Conservation (phyloP, 768 basidiomycete genomes). For the Cystobasidium onofrii region DNA sequence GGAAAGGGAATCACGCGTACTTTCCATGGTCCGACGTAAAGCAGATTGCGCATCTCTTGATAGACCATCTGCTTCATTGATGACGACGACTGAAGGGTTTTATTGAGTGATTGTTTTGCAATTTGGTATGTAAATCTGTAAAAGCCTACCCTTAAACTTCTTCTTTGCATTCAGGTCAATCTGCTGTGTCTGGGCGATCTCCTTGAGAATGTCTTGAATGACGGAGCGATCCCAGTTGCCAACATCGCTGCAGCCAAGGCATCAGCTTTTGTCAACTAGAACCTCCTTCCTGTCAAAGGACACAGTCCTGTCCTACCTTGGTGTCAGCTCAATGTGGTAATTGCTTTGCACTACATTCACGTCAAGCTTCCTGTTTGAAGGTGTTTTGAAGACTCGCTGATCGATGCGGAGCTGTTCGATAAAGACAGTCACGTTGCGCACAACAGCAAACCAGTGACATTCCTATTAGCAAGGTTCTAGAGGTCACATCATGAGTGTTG, state of each 20-base stretch:
- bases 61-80: conserved; percentile 93
- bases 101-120: background rate
- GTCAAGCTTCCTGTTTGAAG: conserved; percentile 86
- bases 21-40: conserved; percentile 95
- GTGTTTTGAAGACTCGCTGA: conserved; percentile 88
- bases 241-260: conserved; percentile 61
- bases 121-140: background rate
- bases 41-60: conserved; percentile 95
- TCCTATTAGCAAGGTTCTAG: background rate
- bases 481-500: background rate
- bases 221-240: conserved; percentile 91
- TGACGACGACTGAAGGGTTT: conserved; percentile 68
- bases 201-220: conserved; percentile 92
- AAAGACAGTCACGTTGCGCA: background rate
- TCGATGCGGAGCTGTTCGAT: conserved; percentile 85
- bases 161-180: conserved; percentile 92
- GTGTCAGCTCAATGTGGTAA: conserved; percentile 94
- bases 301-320: conserved; percentile 57
- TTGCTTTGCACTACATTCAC: conserved; percentile 96
- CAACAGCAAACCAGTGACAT: background rate
- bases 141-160: conserved; percentile 74
- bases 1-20: background rate
- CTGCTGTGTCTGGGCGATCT: conserved; percentile 97
- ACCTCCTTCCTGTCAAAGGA: background rate
- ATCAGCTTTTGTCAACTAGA: background rate